phyloP scores from a whole-genome alignment of 2,329 filamentous ascomycete genomes.

The Clonostachys rosea region DNA sequence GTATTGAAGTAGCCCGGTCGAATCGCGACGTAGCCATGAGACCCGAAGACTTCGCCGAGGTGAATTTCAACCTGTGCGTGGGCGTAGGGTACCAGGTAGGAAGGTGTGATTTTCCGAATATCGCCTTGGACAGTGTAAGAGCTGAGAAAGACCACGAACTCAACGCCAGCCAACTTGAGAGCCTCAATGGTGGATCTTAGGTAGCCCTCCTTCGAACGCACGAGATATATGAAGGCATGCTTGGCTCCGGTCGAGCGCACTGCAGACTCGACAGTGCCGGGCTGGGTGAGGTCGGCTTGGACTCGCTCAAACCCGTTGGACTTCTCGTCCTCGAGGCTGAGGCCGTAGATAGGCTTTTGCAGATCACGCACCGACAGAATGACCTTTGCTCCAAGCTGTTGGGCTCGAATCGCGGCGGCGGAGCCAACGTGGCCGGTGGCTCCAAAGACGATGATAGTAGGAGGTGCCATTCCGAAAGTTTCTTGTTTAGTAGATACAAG shows the following conservation, averaged over 20 bases:
- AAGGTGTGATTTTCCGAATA: too few relatives aligned
- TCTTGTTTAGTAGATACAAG: too few relatives aligned
- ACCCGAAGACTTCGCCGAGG: too few relatives aligned
- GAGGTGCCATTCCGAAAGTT: too few relatives aligned
- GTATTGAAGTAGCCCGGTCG: too few relatives aligned
- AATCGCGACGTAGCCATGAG: too few relatives aligned
- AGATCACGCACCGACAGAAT: background rate
- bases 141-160: conserved; percentile 40
- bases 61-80: too few relatives aligned
- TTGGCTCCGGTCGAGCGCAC: conserved; percentile 34
- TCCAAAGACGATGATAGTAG: too few relatives aligned
- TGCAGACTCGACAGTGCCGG: conserved; percentile 30
- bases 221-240: conserved; percentile 41
- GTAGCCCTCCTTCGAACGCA: conserved; percentile 21
- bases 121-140: conserved; percentile 5
- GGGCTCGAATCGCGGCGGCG: too few relatives aligned
- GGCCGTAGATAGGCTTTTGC: background rate
- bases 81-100: too few relatives aligned
- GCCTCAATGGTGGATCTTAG: conserved; percentile 32
- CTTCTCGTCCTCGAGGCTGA: conserved; percentile 13
- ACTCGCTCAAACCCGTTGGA: conserved; percentile 24
- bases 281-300: conserved; percentile 36
- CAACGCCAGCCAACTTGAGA: conserved; percentile 34
- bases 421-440: too few relatives aligned
- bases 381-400: background rate